These are phyloP conservation scores for Didymella pomorum DNA, from an alignment of 2,329 filamentous ascomycete species.

Conservation along the genomic window DNA sequence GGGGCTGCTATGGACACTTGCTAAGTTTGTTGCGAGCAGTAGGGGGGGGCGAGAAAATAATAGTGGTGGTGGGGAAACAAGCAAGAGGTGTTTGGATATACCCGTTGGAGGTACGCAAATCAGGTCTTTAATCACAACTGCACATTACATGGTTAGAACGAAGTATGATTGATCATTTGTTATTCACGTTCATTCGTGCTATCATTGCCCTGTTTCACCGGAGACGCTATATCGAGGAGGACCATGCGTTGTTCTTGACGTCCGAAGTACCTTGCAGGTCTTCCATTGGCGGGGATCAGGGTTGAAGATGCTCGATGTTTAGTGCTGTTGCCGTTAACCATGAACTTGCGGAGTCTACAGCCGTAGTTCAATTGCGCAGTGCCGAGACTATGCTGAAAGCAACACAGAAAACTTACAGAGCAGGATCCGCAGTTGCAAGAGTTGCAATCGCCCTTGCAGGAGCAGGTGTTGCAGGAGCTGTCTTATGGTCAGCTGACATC, in stretches of 20 bases:
- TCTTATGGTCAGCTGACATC: conserved; percentile 13
- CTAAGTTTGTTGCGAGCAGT: too few relatives aligned
- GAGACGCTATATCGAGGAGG: conserved; percentile 6
- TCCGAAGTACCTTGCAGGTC: conserved; percentile 10
- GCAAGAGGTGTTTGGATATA: not conserved
- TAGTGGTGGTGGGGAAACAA: too few relatives aligned
- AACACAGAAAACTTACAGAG: conserved; percentile 29
- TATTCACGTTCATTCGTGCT: conserved; percentile 4
- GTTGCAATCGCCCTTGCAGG: conserved; percentile 44
- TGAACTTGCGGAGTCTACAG: too few relatives aligned
- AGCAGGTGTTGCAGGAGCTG: conserved; percentile 41
- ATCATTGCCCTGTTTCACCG: not conserved
- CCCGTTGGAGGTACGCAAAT: not conserved
- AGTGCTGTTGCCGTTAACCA: too few relatives aligned
- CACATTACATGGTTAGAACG: not conserved
- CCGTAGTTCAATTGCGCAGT: too few relatives aligned
- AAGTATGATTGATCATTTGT: not conserved
- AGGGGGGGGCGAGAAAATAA: too few relatives aligned
- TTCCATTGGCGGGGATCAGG: too few relatives aligned
- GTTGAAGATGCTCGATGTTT: conserved; percentile 2
- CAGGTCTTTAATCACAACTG: not conserved
- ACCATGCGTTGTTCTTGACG: conserved; percentile 11
- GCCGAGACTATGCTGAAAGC: too few relatives aligned
- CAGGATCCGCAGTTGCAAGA: conserved; percentile 44
- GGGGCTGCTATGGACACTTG: not conserved